These are phyloP conservation scores for Fusarium floridanum DNA, from an alignment of 2,329 filamentous ascomycete genomes.

Conservation along the genomic window DNA sequence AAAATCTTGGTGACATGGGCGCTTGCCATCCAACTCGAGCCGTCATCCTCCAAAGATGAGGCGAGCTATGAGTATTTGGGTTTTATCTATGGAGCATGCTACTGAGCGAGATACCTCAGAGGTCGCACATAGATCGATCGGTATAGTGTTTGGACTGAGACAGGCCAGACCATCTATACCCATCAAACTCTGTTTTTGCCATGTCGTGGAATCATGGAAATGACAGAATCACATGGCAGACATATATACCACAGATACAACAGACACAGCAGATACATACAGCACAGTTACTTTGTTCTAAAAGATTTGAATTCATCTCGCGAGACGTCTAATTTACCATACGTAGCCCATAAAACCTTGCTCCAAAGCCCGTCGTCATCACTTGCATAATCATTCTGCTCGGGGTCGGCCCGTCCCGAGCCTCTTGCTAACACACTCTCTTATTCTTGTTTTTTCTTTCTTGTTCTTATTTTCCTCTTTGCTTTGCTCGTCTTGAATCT, in stretches of 20 bases:
- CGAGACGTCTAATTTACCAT: conserved; percentile 43
- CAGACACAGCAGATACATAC: conserved; percentile 9
- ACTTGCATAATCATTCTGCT: conserved; percentile 42
- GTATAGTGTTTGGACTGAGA: conserved; percentile 6
- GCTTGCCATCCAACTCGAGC: conserved; percentile 2
- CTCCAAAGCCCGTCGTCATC: conserved; percentile 46
- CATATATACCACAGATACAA: conserved; percentile 10
- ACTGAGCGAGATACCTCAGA: not conserved
- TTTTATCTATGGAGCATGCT: conserved; percentile 1
- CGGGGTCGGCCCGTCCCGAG: conserved; percentile 27
- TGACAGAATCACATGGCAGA: conserved; percentile 13
- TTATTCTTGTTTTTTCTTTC: conserved; percentile 14
- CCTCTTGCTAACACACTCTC: conserved; percentile 18
- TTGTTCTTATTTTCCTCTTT: conserved; percentile 28
- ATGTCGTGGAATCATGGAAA: conserved; percentile 11
- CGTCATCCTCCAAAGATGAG: conserved; percentile 1
- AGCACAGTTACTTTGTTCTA: conserved; percentile 31
- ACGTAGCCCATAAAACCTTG: conserved; percentile 38
- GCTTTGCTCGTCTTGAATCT: conserved; percentile 55
- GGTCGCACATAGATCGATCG: conserved; percentile 4
- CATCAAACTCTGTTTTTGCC: conserved; percentile 7
- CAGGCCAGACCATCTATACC: not conserved
- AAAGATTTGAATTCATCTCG: conserved; percentile 46
- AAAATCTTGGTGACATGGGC: conserved; percentile 15
- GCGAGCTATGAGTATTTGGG: not conserved